Percentiles rank a stretch among this genome's conserved stretches.
Conservation (phyloP, 2,329 filamentous ascomycete species). For the Sphaerulina musiva region DNA sequence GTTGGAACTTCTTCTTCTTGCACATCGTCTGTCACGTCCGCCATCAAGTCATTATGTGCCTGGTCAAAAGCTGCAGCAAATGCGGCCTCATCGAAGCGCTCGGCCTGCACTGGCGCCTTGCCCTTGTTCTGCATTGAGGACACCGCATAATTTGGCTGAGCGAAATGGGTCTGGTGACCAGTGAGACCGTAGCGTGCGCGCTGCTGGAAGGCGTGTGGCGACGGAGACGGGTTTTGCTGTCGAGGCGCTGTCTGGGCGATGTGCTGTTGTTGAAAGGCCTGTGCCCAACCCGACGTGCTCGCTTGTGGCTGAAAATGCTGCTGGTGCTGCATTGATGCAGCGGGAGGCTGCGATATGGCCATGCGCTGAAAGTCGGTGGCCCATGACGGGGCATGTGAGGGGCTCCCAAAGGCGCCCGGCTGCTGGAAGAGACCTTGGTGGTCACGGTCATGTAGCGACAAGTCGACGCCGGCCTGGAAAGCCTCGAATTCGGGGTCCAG, state of each 20-base stretch:
- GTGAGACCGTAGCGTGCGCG: conserved; percentile 27
- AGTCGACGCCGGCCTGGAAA: conserved; percentile 52
- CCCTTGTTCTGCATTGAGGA: conserved; percentile 24
- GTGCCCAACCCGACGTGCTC: conserved; percentile 45
- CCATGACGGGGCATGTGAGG: conserved; percentile 38
- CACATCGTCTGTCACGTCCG: conserved; percentile 16
- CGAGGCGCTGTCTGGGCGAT: conserved; percentile 33
- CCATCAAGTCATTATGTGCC: conserved; percentile 38
- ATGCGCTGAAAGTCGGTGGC: conserved; percentile 46
- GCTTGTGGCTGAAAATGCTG: conserved; percentile 36
- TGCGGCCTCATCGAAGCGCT: conserved; percentile 49
- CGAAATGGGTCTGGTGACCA: conserved; percentile 27
- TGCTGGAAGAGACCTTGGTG: conserved; percentile 33
- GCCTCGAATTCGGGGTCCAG: conserved; percentile 63
- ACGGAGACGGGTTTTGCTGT: conserved; percentile 24
- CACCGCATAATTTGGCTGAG: conserved; percentile 20
- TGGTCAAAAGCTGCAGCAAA: conserved; percentile 51
- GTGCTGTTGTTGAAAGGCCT: conserved; percentile 51
- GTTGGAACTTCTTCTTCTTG: conserved; percentile 12
- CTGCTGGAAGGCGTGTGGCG: conserved; percentile 31
- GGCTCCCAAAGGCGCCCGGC: conserved; percentile 27
- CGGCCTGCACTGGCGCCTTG: conserved; percentile 32
- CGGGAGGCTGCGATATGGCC: conserved; percentile 34
- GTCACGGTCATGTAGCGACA: conserved; percentile 37
- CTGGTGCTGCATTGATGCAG: conserved; percentile 42